Percentiles rank a stretch among this genome's conserved stretches.
Conservation (phyloP, 1,139 yeast species). For the Pichia kudriavzevii region DNA sequence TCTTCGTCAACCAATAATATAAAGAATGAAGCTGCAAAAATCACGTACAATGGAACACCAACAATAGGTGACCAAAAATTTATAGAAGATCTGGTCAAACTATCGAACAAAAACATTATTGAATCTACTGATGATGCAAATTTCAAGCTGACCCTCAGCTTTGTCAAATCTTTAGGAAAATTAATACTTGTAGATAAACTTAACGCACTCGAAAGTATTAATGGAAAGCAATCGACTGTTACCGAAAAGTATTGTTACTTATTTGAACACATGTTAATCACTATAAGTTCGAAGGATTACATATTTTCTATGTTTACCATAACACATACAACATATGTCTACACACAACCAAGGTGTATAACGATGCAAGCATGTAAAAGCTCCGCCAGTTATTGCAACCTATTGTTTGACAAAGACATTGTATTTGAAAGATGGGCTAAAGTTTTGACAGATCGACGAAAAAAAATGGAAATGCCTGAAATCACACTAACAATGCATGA, state of each 20-base stretch:
- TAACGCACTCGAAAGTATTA: neutral
- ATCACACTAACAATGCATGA: conserved; percentile 28
- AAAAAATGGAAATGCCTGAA: conserved; percentile 24
- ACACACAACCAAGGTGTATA: conserved; percentile 17
- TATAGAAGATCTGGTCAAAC: conserved; percentile 16
- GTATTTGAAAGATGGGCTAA: conserved; percentile 32
- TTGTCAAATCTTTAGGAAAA: conserved; percentile 27
- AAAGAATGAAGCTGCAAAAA: conserved; percentile 15
- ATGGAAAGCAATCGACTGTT: conserved; percentile 5
- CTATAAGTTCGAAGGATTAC: conserved; percentile 9
- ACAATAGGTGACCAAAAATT: conserved; percentile 16
- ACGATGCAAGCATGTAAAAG: conserved; percentile 10
- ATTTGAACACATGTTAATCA: conserved; percentile 22
- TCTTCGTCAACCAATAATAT: conserved; percentile 16
- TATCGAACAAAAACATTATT: conserved; percentile 15
- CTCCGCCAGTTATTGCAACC: conserved; percentile 19
- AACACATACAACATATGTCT: conserved; percentile 14
- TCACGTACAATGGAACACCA: no score
- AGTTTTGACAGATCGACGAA: conserved; percentile 28
- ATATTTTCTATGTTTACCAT: conserved; percentile 12
- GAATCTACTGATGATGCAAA: conserved; percentile 5
- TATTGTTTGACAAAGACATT: conserved; percentile 7
- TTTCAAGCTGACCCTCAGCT: conserved; percentile 13
- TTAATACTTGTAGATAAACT: conserved; percentile 29
- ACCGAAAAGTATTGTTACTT: conserved; percentile 26